phyloP scores from a whole-genome alignment of 305 asterid species.

The Solanum hybrid region DNA sequence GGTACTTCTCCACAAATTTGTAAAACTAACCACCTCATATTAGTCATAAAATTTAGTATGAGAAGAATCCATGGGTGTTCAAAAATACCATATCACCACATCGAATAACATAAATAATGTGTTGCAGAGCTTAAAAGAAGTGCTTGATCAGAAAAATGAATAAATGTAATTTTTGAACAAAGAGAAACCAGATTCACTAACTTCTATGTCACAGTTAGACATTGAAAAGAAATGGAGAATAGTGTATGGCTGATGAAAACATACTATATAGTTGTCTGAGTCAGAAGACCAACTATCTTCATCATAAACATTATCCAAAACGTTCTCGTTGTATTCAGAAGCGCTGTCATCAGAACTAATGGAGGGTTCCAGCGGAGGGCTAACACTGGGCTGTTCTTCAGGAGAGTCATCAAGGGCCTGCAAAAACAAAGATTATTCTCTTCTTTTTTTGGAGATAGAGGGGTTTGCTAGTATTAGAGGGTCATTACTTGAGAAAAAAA shows the following conservation, averaged over 20 bases:
- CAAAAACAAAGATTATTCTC: background rate
- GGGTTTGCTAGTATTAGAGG: background rate
- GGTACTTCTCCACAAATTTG: background rate
- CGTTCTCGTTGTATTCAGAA: conserved; percentile 41
- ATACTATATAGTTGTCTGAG: conserved; percentile 34
- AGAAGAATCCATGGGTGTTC: background rate
- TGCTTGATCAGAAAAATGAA: background rate
- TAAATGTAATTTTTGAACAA: background rate
- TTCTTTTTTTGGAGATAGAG: background rate
- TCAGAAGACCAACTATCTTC: conserved; percentile 36
- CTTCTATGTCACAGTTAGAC: background rate
- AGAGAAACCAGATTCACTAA: conserved; percentile 4
- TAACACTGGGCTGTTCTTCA: conserved; percentile 3
- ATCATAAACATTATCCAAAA: conserved; percentile 35
- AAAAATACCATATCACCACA: background rate
- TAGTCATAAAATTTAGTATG: background rate
- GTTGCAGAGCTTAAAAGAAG: background rate
- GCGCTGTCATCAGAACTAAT: conserved; percentile 35
- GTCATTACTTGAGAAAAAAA: background rate
- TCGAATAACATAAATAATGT: background rate
- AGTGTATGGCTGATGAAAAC: conserved; percentile 11
- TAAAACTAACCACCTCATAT: background rate
- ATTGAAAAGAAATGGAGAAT: background rate
- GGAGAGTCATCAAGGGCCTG: conserved; percentile 65
- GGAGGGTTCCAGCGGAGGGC: conserved; percentile 23